phyloP scores from a whole-genome alignment of 176 grass and related monocot species.

The Bolboschoenus planiculmis region DNA sequence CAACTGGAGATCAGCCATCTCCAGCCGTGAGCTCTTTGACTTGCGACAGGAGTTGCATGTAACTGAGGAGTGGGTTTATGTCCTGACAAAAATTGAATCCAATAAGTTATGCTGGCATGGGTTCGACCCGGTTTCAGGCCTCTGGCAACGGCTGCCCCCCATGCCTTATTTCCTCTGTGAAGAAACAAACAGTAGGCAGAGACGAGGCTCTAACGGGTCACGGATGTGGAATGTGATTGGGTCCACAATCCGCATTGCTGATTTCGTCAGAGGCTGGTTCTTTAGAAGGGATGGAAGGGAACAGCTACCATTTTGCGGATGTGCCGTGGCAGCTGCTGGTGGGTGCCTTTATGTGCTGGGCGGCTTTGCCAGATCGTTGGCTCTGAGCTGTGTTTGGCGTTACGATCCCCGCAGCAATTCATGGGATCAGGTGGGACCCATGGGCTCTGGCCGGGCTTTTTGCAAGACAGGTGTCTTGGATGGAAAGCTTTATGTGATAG shows the following conservation, averaged over 20 bases:
- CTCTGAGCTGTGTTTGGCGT: conserved; percentile 56
- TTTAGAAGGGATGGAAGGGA: conserved; percentile 33
- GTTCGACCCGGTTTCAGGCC: conserved; percentile 42
- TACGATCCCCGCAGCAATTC: conserved; percentile 64
- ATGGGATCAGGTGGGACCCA: conserved; percentile 65
- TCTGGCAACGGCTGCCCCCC: conserved; percentile 67
- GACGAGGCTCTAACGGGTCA: conserved; percentile 28
- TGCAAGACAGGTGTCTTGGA: conserved; percentile 68
- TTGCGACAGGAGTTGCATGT: conserved; percentile 56
- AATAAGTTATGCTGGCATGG: conserved; percentile 62
- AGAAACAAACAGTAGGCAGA: conserved; percentile 36
- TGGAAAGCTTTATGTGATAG: conserved; percentile 75
- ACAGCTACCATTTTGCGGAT: conserved; percentile 67
- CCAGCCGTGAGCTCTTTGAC: conserved; percentile 42
- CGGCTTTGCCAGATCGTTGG: conserved; percentile 58
- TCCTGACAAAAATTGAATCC: conserved; percentile 53
- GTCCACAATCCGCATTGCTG: conserved; percentile 72
- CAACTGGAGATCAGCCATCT: conserved; percentile 56
- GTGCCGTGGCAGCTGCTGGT: conserved; percentile 43
- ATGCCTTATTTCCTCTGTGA: conserved; percentile 57
- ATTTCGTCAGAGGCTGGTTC: conserved; percentile 66
- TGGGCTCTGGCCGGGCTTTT: conserved; percentile 75
- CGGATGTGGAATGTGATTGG: conserved; percentile 58
- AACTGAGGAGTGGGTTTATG: conserved; percentile 81
- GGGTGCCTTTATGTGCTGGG: conserved; percentile 79